Evolutionary conservation across 441 rosid genomes (phyloP).

Genomic region (Euphorbia corollata): DNA sequence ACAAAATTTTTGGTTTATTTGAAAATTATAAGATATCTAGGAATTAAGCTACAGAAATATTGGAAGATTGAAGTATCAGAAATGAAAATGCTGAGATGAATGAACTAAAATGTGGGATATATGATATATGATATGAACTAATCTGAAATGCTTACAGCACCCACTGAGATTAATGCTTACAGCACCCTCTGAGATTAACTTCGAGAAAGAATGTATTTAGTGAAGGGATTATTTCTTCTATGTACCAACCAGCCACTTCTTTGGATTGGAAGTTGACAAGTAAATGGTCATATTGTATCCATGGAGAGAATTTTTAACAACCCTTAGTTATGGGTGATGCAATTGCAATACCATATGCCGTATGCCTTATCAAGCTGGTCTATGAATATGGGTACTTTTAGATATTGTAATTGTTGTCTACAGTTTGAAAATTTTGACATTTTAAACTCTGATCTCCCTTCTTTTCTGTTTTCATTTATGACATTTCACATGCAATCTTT

Average conservation of each 20-base stretch:
- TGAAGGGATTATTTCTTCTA: not conserved
- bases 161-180: not conserved
- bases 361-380: not conserved
- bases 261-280: not conserved
- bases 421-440: not conserved
- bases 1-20: not conserved
- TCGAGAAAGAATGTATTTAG: not conserved
- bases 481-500: slow-evolving; percentile 1
- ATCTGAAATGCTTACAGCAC: not conserved
- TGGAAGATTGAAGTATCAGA: not conserved
- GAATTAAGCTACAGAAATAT: not conserved
- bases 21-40: not conserved
- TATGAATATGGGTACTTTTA: not conserved
- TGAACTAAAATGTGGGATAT: not conserved
- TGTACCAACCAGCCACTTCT: not conserved
- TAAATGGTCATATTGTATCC: not conserved
- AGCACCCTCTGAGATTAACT: not conserved
- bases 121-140: not conserved
- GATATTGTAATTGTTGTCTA: not conserved
- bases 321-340: not conserved
- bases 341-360: not conserved
- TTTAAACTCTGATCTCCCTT: slow-evolving; percentile 1
- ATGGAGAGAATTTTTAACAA: not conserved
- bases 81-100: not conserved
- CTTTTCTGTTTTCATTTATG: slow-evolving; percentile 10